Percentiles rank a stretch among this genome's conserved stretches.
Evolutionary conservation across 805 yeast species (phyloP).

Genomic region (Wickerhamiella sergipiensis): DNA sequence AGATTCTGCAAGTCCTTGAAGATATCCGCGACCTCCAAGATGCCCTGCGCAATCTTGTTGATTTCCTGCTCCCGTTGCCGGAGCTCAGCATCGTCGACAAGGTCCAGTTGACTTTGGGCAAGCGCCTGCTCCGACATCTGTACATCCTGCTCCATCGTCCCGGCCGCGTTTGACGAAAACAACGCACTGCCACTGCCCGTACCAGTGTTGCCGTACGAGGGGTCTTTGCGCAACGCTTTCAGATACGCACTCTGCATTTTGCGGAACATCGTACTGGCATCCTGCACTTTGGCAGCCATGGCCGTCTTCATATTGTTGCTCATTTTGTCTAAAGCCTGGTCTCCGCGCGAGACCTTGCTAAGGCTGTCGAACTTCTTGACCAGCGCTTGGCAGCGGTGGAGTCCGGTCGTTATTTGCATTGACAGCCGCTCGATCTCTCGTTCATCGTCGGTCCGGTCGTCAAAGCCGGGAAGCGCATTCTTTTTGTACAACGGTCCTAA

Average conservation of each 20-base stretch:
- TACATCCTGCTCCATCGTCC: conserved; percentile 26
- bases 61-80: conserved; percentile 81
- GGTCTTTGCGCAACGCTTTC: conserved; percentile 70
- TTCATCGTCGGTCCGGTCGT: conserved; percentile 66
- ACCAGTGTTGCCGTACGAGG: conserved; percentile 24
- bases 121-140: conserved; percentile 27
- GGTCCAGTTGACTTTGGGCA: conserved; percentile 17
- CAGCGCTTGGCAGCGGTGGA: conserved; percentile 65
- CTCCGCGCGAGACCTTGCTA: conserved; percentile 22
- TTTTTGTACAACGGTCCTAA: conserved; percentile 63
- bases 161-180: conserved; percentile 17
- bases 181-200: conserved; percentile 11
- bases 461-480: conserved; percentile 75
- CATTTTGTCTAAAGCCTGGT: conserved; percentile 45
- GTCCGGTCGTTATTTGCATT: conserved; percentile 53
- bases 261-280: conserved; percentile 60
- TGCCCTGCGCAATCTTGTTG: conserved; percentile 83
- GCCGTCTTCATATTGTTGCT: conserved; percentile 70
- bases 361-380: conserved; percentile 51
- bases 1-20: conserved; percentile 85
- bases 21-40: conserved; percentile 81
- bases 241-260: conserved; percentile 82
- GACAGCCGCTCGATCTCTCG: conserved; percentile 67
- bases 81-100: conserved; percentile 23
- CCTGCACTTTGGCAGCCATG: conserved; percentile 76